These are phyloP conservation scores for Xylaria sp. DNA, from an alignment of 495 filamentous ascomycete species.

Conservation along the genomic window DNA sequence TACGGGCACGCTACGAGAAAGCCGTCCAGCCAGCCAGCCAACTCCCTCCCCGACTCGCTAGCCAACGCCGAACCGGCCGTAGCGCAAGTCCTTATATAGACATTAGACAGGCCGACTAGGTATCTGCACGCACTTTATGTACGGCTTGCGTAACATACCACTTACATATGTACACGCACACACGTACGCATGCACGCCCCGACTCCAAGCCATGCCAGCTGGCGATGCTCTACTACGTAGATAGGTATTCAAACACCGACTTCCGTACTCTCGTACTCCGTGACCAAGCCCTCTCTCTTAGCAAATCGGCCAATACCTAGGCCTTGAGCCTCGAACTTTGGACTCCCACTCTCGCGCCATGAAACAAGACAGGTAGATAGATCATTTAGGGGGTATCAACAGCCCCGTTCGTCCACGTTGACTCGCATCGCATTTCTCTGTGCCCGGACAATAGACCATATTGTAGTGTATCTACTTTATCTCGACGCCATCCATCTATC, in stretches of 20 bases:
- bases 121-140: no score
- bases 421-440: background rate
- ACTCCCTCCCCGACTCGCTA: background rate
- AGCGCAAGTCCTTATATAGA: background rate
- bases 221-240: slow-evolving; percentile 2
- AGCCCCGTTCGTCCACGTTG: background rate
- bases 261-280: slow-evolving; percentile 11
- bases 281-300: background rate
- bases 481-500: slow-evolving; percentile 9
- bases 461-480: slow-evolving; percentile 3
- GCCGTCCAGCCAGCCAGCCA: background rate
- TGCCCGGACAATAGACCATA: background rate
- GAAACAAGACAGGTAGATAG: slow-evolving; percentile 8
- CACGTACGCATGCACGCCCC: no score
- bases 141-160: background rate
- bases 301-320: background rate
- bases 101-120: background rate
- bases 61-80: background rate
- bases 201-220: slow-evolving; percentile 13
- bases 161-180: no score
- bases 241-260: no score
- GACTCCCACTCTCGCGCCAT: background rate
- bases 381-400: slow-evolving; percentile 2
- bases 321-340: background rate
- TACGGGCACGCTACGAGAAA: background rate